Evolutionary conservation across 1,139 yeast genomes (phyloP).

Genomic region (Pneumocystis oryctolagi): DNA sequence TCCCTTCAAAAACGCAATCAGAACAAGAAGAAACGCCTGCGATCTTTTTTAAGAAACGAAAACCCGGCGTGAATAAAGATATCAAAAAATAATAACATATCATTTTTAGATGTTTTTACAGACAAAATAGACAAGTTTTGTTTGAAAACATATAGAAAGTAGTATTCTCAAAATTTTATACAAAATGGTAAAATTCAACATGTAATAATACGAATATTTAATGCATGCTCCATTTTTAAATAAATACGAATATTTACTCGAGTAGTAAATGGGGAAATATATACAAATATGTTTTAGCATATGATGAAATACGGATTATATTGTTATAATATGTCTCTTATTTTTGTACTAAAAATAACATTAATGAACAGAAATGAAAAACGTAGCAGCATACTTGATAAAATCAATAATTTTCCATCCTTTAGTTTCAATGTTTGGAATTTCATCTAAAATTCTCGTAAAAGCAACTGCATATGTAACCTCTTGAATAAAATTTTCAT

Average conservation of each 20-base stretch:
- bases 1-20: neutral
- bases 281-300: neutral
- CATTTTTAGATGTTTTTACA: neutral
- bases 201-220: neutral
- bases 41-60: neutral
- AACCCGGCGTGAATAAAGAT: neutral
- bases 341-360: neutral
- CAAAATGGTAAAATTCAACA: neutral
- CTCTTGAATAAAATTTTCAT: slow-evolving; percentile 82
- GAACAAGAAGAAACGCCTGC: neutral
- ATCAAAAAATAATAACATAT: neutral
- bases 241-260: neutral
- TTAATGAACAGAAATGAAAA: neutral
- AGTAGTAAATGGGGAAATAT: neutral
- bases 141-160: neutral
- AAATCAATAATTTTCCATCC: slow-evolving; percentile 97
- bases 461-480: slow-evolving; percentile 93
- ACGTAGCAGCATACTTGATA: slow-evolving; percentile 35
- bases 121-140: neutral
- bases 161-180: neutral
- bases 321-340: neutral
- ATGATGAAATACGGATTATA: neutral
- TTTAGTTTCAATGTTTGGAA: slow-evolving; percentile 78
- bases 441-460: slow-evolving; percentile 82
- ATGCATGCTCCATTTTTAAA: neutral